A percentile compares a stretch with the other conserved stretches of the same genome.
phyloP scores from a whole-genome alignment of 1,284 basidiomycete species.

The Pisolithus thermaeus region DNA sequence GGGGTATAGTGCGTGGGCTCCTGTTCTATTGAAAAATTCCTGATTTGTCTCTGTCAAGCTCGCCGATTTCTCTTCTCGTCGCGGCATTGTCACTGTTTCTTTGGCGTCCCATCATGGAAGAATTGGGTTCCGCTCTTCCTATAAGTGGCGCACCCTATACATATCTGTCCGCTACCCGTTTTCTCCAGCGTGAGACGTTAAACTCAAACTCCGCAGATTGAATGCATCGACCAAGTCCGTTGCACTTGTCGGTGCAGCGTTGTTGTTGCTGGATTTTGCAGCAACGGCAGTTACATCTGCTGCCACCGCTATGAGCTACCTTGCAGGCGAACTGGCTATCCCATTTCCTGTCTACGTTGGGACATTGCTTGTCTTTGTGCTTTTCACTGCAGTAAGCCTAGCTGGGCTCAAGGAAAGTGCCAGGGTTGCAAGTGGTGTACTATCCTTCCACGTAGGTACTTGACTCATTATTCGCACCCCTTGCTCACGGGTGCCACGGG shows the following conservation, averaged over 20 bases:
- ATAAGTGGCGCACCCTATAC: constrained; percentile 66
- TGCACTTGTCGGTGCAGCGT: constrained; percentile 54
- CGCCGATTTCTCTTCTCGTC: constrained; percentile 59
- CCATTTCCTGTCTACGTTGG: constrained; percentile 49
- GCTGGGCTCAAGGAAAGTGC: constrained; percentile 59
- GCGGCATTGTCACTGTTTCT: constrained; percentile 56
- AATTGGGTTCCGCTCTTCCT: constrained; percentile 59
- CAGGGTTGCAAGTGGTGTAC: constrained; percentile 47
- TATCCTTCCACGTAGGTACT: constrained; percentile 50
- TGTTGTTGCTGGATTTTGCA: constrained; percentile 60
- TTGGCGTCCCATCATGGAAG: constrained; percentile 68
- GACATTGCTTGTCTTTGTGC: constrained; percentile 43
- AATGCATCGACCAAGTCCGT: constrained; percentile 57
- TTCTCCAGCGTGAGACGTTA: neutral
- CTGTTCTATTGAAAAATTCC: neutral
- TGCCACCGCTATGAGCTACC: constrained; percentile 60
- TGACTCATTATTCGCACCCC: neutral
- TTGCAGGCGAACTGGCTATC: constrained; percentile 51
- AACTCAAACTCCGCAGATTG: constrained; percentile 32
- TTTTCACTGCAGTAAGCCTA: constrained; percentile 52
- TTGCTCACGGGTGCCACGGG: neutral
- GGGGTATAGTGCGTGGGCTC: constrained; percentile 46
- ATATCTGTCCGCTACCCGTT: constrained; percentile 41
- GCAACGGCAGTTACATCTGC: constrained; percentile 65
- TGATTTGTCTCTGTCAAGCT: constrained; percentile 32